Evolutionary conservation across 345 rosid species (phyloP), one percentile per base, ranked within the genome.

Genomic region (Lepidium aucheri): DNA sequence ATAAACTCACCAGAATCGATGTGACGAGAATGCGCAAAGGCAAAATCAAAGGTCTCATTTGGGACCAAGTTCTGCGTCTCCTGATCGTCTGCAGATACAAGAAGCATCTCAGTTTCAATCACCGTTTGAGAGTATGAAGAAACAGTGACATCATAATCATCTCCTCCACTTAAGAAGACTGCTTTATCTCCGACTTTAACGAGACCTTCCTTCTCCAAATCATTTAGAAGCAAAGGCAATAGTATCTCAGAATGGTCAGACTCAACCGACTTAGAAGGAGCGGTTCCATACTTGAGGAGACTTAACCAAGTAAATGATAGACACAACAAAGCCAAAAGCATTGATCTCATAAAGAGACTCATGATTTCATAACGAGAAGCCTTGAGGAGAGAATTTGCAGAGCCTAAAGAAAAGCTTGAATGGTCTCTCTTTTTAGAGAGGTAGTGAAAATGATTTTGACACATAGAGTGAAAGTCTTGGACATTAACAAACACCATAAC

Each of bases 151-250:
- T 66, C 65, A n/a, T n/a, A n/a, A 9, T 62, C 78, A 38, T 73
- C 75, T 17, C 69, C 74, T 45, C 74, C 65, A 20, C 75, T 68
- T 0, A 85, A 17, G 40, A 91, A 60, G 26, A 84, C 66, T 18
- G 79, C 80, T 63, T 68, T 82, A n/a, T 78, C 73, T 9, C 86
- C 82, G 0, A 28, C 3, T 67, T 59, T 79, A 11, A 77, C 32
- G 5, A 88, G 74, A 58, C 91, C 88, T 81, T 88, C 86, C 32
- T 79, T 88, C 45, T 73, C 77, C 44, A 85, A 68, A 70, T 86
- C 89, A 3, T 24, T 76, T 18, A 82, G 79, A 43, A 91, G 70
- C 47, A 62, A 60, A n/a, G 86, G 74, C 22, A 81, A 54, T 32
- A 35, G 4, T 5, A 0, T 28, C 12, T 70, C 72, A 11, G 67